Evolutionary conservation across 495 filamentous ascomycete species (phyloP).

Genomic region (Penicillium paxilli): DNA sequence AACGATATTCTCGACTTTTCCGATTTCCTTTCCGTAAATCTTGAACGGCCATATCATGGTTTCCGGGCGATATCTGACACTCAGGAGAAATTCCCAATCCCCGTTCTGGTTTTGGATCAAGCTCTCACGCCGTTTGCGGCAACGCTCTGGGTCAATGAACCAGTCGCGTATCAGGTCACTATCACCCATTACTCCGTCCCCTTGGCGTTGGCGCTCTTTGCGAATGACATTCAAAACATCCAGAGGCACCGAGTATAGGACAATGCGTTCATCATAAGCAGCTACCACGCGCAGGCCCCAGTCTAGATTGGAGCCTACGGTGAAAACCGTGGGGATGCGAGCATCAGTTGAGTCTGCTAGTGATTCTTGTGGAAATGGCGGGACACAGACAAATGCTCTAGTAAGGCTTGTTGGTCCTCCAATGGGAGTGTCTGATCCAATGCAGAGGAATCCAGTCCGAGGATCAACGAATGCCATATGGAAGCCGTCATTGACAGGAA

Average conservation of each 20-base stretch:
- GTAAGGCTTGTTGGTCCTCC: constrained; percentile 52
- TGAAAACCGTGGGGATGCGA: constrained; percentile 52
- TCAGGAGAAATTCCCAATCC: constrained; percentile 42
- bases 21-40: constrained; percentile 45
- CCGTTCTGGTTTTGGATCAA: constrained; percentile 38
- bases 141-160: constrained; percentile 31
- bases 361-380: constrained; percentile 32
- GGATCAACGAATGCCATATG: constrained; percentile 74
- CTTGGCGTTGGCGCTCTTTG: constrained; percentile 37
- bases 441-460: constrained; percentile 55
- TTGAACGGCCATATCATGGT: constrained; percentile 45
- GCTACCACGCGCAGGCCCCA: constrained; percentile 66
- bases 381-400: constrained; percentile 40
- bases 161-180: constrained; percentile 35
- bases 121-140: constrained; percentile 31
- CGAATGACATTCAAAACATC: constrained; percentile 56
- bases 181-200: constrained; percentile 36
- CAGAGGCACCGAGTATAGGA: constrained; percentile 63
- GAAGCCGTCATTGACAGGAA: constrained; percentile 68
- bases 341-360: constrained; percentile 38
- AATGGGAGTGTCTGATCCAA: constrained; percentile 66
- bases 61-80: constrained; percentile 34
- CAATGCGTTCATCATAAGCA: constrained; percentile 53
- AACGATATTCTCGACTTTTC: constrained; percentile 34
- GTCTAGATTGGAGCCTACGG: constrained; percentile 56